Percentiles rank a stretch among this genome's conserved stretches.
These are phyloP conservation scores for Byssochlamys sp. DNA, from an alignment of 2,329 filamentous ascomycete species.

Conservation along the genomic window DNA sequence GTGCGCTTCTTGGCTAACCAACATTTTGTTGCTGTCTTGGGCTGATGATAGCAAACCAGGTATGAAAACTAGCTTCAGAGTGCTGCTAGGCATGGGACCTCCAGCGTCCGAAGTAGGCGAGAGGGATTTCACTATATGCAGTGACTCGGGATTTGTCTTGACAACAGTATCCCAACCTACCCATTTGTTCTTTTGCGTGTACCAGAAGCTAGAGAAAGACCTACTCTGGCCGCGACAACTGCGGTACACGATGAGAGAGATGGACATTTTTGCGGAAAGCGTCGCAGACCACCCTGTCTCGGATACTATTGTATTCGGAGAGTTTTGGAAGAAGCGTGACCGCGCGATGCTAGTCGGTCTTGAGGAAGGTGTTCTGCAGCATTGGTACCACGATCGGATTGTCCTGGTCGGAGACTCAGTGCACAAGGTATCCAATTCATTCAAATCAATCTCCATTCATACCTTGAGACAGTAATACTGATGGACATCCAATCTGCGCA, in stretches of 20 bases:
- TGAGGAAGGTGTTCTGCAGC: constrained; percentile 3
- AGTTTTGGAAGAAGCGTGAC: background rate
- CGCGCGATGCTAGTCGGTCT: background rate
- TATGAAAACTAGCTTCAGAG: background rate
- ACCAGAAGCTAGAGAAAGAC: background rate
- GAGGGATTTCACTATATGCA: background rate
- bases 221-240: background rate
- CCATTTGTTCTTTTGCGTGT: background rate
- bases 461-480: background rate
- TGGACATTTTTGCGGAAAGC: background rate
- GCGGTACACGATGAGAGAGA: background rate
- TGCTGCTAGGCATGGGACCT: background rate
- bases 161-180: background rate
- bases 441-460: background rate
- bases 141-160: background rate
- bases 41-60: background rate
- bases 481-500: background rate
- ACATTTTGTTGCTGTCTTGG: background rate
- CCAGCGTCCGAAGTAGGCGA: background rate
- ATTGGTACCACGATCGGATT: constrained; percentile 4
- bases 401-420: constrained; percentile 3
- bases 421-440: background rate
- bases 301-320: background rate
- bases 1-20: background rate
- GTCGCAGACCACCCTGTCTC: background rate